A percentile compares a stretch with the other conserved stretches of the same genome.
phyloP scores from a whole-genome alignment of 306 rosid genomes.

The Fragaria vesca region DNA sequence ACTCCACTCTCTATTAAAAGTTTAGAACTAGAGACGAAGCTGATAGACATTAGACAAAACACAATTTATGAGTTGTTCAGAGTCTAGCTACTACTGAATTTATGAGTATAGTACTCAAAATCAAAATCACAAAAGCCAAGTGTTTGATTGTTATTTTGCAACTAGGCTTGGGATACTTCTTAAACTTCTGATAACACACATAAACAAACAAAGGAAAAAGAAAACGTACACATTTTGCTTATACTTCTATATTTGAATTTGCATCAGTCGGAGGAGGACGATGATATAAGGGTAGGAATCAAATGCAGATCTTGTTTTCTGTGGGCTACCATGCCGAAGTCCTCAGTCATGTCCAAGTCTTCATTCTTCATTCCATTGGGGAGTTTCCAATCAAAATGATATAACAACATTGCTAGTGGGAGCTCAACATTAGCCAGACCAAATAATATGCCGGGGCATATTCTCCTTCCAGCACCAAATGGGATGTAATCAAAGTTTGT shows the following conservation, averaged over 20 bases:
- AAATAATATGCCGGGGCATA: not conserved
- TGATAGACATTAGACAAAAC: no score
- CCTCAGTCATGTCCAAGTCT: slow-evolving; percentile 20
- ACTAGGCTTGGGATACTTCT: not conserved
- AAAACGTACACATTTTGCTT: not conserved
- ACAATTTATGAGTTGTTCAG: not conserved
- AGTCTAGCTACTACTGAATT: no score
- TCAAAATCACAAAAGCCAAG: not conserved
- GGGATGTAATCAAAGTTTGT: slow-evolving; percentile 8
- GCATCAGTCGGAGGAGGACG: not conserved
- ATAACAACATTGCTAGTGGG: slow-evolving; percentile 12
- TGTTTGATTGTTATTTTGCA: not conserved
- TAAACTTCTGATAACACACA: no score
- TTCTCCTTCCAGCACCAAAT: slow-evolving; percentile 22
- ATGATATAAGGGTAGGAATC: slow-evolving; percentile 13
- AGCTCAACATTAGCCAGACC: slow-evolving; percentile 19
- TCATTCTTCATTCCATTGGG: slow-evolving; percentile 12
- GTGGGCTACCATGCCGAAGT: not conserved
- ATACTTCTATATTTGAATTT: not conserved
- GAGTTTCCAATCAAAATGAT: slow-evolving; percentile 29
- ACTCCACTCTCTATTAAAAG: no score
- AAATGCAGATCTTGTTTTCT: slow-evolving; percentile 3
- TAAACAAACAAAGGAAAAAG: not conserved
- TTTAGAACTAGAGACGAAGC: no score
- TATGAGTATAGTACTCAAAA: no score